Conservation (phyloP, 2,329 filamentous ascomycete genomes). For the Phialophora macrospora region DNA sequence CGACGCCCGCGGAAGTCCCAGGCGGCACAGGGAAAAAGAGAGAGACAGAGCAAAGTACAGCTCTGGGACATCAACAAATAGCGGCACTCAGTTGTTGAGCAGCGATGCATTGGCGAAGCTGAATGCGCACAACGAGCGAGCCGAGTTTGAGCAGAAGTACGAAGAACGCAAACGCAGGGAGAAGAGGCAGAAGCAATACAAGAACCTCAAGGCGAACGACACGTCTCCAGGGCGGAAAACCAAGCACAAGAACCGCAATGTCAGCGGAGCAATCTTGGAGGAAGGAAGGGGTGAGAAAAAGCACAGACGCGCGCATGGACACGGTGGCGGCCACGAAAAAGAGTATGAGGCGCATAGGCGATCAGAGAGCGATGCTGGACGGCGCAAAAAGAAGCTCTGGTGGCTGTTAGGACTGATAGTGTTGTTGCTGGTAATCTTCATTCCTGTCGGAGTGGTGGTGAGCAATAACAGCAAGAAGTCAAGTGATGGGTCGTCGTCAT, state of each 20-base stretch:
- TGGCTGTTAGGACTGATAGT: conserved; percentile 60
- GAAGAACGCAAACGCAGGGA: conserved; percentile 47
- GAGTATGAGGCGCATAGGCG: conserved; percentile 35
- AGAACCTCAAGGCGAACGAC: conserved; percentile 40
- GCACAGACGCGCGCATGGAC: conserved; percentile 52
- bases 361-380: conserved; percentile 41
- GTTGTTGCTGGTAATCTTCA: conserved; percentile 66
- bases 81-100: conserved; percentile 52
- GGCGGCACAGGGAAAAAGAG: conserved; percentile 32
- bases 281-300: conserved; percentile 64
- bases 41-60: conserved; percentile 43
- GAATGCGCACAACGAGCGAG: conserved; percentile 65
- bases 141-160: conserved; percentile 53
- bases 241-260: conserved; percentile 63
- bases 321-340: conserved; percentile 55
- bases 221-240: conserved; percentile 47
- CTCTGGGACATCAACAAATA: conserved; percentile 50
- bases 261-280: conserved; percentile 71
- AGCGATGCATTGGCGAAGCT: conserved; percentile 68
- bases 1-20: conserved; percentile 32
- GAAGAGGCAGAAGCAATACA: conserved; percentile 46
- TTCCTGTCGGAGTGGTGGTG: conserved; percentile 69
- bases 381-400: conserved; percentile 57
- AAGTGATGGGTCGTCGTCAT: conserved; percentile 30
- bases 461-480: conserved; percentile 62